Evolutionary conservation across 2,329 filamentous ascomycete species (phyloP).

Genomic region (Orbilia oligospora): DNA sequence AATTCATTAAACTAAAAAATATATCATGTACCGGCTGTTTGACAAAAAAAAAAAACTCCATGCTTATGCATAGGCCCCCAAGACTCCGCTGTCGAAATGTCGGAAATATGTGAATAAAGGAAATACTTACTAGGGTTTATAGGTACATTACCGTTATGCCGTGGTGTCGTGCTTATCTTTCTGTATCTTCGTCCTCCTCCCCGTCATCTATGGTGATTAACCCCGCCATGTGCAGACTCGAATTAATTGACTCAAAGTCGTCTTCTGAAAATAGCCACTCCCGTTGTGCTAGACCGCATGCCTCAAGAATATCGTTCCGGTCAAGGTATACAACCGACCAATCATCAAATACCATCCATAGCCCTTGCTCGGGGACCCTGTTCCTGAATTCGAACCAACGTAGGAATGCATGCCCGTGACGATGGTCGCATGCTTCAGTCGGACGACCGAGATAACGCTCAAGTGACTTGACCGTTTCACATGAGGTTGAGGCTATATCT

Average conservation of each 20-base stretch:
- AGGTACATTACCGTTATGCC: neutral
- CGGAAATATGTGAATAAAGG: neutral
- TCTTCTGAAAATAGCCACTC: slow-evolving; percentile 45
- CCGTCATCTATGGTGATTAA: slow-evolving; percentile 16
- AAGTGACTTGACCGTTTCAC: slow-evolving; percentile 25
- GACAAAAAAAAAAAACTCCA: neutral
- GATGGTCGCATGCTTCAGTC: slow-evolving; percentile 28
- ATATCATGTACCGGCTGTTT: neutral
- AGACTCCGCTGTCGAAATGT: neutral
- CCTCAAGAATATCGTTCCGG: slow-evolving; percentile 62
- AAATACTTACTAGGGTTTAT: neutral
- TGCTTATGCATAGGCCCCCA: neutral
- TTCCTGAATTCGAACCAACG: slow-evolving; percentile 63
- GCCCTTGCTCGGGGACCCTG: slow-evolving; percentile 62
- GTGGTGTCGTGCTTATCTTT: neutral
- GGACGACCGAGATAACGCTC: slow-evolving; percentile 49
- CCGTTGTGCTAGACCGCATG: slow-evolving; percentile 57
- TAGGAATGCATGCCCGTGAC: slow-evolving; percentile 42
- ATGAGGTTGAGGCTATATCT: neutral
- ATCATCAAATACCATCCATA: slow-evolving; percentile 64
- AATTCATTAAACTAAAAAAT: neutral
- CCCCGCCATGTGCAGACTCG: neutral
- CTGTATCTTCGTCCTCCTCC: slow-evolving; percentile 16
- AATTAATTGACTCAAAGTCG: slow-evolving; percentile 48
- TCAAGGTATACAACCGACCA: slow-evolving; percentile 62